Evolutionary conservation across 1,139 yeast species (phyloP).

Genomic region (Meyerozyma guilliermondii): DNA sequence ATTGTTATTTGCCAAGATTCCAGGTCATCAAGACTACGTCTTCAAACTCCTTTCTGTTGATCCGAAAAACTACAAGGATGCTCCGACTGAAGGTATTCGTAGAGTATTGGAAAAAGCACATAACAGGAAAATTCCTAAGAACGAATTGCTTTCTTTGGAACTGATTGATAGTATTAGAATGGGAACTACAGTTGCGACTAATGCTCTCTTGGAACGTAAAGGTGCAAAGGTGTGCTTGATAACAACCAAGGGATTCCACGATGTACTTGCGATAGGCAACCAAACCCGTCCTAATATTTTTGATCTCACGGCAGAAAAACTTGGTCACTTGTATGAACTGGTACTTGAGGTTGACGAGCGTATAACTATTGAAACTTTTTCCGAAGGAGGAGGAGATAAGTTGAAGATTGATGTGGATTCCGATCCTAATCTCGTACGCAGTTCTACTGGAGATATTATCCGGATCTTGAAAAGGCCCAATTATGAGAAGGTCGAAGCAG

Average conservation of each 20-base stretch:
- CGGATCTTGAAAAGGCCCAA: slow-evolving; percentile 29
- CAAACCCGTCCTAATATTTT: slow-evolving; percentile 37
- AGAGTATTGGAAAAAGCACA: slow-evolving; percentile 61
- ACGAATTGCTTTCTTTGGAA: slow-evolving; percentile 24
- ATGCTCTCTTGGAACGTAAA: slow-evolving; percentile 42
- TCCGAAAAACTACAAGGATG: slow-evolving; percentile 80
- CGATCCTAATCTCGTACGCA: slow-evolving; percentile 20
- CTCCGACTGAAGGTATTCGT: slow-evolving; percentile 88
- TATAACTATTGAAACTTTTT: slow-evolving; percentile 32
- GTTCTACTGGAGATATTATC: slow-evolving; percentile 34
- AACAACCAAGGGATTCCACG: slow-evolving; percentile 50
- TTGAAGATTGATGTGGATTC: slow-evolving; percentile 12
- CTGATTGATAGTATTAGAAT: slow-evolving; percentile 28
- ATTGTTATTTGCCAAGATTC: slow-evolving; percentile 57
- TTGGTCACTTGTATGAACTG: slow-evolving; percentile 28
- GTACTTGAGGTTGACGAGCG: slow-evolving; percentile 41
- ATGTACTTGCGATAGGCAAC: slow-evolving; percentile 38
- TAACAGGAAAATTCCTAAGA: slow-evolving; percentile 43
- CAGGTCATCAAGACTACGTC: slow-evolving; percentile 31
- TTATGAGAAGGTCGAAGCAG: slow-evolving; percentile 17
- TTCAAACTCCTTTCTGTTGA: slow-evolving; percentile 80
- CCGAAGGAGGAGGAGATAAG: slow-evolving; percentile 39
- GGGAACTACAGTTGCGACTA: slow-evolving; percentile 41
- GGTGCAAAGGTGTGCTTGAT: slow-evolving; percentile 48
- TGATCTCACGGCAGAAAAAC: slow-evolving; percentile 32